Evolutionary conservation across 371 early-diverging fungal genomes (phyloP), one percentile per base, ranked within the genome.

Genomic region (Syncephalastrum monosporum): DNA sequence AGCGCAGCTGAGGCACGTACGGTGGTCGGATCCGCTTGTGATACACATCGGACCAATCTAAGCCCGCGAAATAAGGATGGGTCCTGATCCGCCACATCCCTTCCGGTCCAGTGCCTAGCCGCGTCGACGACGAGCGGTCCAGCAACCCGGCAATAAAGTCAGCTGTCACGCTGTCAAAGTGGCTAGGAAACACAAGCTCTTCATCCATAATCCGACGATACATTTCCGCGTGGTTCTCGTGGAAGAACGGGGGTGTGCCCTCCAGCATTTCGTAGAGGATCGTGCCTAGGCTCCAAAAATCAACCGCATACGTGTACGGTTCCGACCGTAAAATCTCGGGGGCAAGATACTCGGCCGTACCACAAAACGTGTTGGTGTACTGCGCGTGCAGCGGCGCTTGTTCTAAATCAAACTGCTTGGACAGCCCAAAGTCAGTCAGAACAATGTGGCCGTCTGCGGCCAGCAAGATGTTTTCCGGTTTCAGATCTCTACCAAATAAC

Each of bases 211-310:
- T 90, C 19, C 91, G 78, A 24, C 83, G 84, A 64, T 94, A 93
- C 91, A 93, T 92, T 33, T 84, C 78, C 8, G 86, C 79, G 60
- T 85, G 85, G 53, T 89, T 88, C 49, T 90, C 89, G 8, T 84
- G 84, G 78, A 88, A 90, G 66, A 90, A 92, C 1, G 93, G 93
- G 0, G 91, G 89, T 55, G 80, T 77, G 1, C 92, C 92, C 16
- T 79, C 79, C 41, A 90, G 29, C 79, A 91, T 87, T 63, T 90
- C 96, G 64, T 91, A 99, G 45, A 97, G 79, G 21, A 98, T 79
- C 1, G 95, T 91, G 0, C 99, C 99, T 6, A 97, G 78, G 43
- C 95, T 88, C 99, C 99, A 99, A 83, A 95, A 90, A 73, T 99
- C 99, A 7, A 94, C 93, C 13, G 83, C 84, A 61, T 86, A 91